Evolutionary conservation across 495 filamentous ascomycete genomes (phyloP).

Genomic region (Chlorociboria aeruginascens): DNA sequence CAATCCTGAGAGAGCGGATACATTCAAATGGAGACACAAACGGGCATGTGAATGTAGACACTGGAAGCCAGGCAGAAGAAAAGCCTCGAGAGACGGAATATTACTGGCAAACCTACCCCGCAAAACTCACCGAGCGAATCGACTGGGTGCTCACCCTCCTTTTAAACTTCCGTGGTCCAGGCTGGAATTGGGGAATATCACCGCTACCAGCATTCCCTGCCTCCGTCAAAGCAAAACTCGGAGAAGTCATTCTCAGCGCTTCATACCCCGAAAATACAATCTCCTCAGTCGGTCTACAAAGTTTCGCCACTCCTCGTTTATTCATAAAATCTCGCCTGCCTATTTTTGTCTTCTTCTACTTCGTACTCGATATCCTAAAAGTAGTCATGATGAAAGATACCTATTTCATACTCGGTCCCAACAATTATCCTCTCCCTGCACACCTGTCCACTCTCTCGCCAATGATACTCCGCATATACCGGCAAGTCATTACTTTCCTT

Average conservation of each 20-base stretch:
- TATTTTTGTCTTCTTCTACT: conserved; percentile 39
- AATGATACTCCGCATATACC: conserved; percentile 32
- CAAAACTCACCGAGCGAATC: conserved; percentile 44
- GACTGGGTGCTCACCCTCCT: conserved; percentile 61
- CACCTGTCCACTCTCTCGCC: conserved; percentile 30
- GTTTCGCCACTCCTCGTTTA: conserved; percentile 25
- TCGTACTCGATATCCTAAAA: conserved; percentile 56
- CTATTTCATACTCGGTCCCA: conserved; percentile 52
- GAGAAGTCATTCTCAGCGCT: conserved; percentile 11
- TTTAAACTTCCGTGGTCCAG: conserved; percentile 57
- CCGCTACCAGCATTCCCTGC: conserved; percentile 46
- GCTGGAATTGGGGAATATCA: conserved; percentile 65
- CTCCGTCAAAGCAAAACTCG: conserved; percentile 31
- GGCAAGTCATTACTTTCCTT: conserved; percentile 33
- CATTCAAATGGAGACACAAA: background rate
- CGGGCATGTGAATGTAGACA: background rate
- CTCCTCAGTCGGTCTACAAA: conserved; percentile 22
- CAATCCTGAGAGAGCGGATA: no score
- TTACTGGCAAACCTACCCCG: conserved; percentile 66
- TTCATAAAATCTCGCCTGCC: conserved; percentile 37
- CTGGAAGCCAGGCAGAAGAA: background rate
- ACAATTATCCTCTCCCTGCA: conserved; percentile 31
- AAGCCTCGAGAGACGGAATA: conserved; percentile 34
- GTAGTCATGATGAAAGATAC: conserved; percentile 56
- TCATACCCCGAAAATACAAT: conserved; percentile 5